Evolutionary conservation across 495 filamentous ascomycete genomes (phyloP), one percentile per base, ranked within the genome.

Genomic region (Rhypophila decipiens): DNA sequence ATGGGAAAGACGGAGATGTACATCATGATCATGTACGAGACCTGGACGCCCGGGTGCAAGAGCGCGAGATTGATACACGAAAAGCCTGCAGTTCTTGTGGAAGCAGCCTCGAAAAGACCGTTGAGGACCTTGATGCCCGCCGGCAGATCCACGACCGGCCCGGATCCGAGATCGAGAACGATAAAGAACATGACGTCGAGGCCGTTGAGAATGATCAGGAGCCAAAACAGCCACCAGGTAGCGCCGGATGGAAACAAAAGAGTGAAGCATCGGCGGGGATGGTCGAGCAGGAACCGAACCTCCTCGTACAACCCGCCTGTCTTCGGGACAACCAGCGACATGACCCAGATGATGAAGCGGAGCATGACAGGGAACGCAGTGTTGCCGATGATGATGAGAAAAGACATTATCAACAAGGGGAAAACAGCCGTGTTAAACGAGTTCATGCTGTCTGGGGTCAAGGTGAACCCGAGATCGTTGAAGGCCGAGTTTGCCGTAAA

Each of bases 11-110:
- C 87, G 39, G 91, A 95, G 51, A 97, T 97, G 64, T 97, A 97
- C 91, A 97, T 97, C 91, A 97, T 97, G 66, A 97, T 82, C 66
- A 96, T 66, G 70, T 95, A 96, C 15, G 89, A 95, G 3, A 93
- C 86, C 58, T 97, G 91, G 11, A 96, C 88, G 2, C 84, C 91
- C 0, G 91, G 91, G 56, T 96, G 91, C 12, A 97, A 73, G 0
- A 71, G 64, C 5, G 86, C 70, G 20, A 97, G 67, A 50, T 84
- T 85, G 55, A 95, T 77, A 39, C 86, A 84, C 5, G 85, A 72
- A 56, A 95, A 95, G 1, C 91, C 91, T 2, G 91, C 89, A 2
- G 90, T 96, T 52, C 91, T 73, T 0, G 91, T 96, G 11, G 85
- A 82, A 0, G 82, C 76, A 1, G 91, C 90, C 66, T 96, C 89